A percentile compares a stretch with the other conserved stretches of the same genome.
These are phyloP conservation scores for Brettanomyces nanus DNA, from an alignment of 805 yeast genomes.

Conservation along the genomic window DNA sequence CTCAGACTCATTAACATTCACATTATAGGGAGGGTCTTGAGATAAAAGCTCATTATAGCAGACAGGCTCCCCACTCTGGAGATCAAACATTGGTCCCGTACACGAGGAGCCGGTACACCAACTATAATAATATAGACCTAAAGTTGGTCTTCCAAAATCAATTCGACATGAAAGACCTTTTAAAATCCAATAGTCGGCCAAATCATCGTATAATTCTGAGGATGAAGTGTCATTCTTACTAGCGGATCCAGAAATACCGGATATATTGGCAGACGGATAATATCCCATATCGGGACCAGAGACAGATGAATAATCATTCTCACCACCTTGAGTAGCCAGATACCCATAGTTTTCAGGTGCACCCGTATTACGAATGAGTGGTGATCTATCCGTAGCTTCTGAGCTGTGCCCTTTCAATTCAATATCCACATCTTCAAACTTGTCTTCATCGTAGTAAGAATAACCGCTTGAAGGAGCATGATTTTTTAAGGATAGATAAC, in stretches of 20 bases:
- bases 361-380: neutral
- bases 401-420: slow-evolving; percentile 27
- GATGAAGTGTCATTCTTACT: slow-evolving; percentile 8
- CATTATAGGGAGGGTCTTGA: slow-evolving; percentile 5
- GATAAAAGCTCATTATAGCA: slow-evolving; percentile 25
- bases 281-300: neutral
- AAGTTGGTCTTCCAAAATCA: slow-evolving; percentile 44
- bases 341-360: neutral
- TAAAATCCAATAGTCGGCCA: slow-evolving; percentile 27
- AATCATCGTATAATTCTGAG: slow-evolving; percentile 26
- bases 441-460: slow-evolving; percentile 38
- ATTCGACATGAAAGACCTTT: slow-evolving; percentile 24
- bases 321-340: neutral
- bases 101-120: slow-evolving; percentile 47
- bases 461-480: slow-evolving; percentile 16
- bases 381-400: neutral
- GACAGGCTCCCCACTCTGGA: slow-evolving; percentile 23
- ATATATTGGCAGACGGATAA: slow-evolving; percentile 1
- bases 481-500: slow-evolving; percentile 19
- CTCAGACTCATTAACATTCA: slow-evolving; percentile 11
- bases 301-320: slow-evolving; percentile 1
- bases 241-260: neutral
- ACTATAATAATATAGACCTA: slow-evolving; percentile 43
- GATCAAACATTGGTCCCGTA: slow-evolving; percentile 27
- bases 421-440: slow-evolving; percentile 45